Evolutionary conservation across 495 filamentous ascomycete genomes (phyloP).

Genomic region (Symbiotaphrina buchneri): DNA sequence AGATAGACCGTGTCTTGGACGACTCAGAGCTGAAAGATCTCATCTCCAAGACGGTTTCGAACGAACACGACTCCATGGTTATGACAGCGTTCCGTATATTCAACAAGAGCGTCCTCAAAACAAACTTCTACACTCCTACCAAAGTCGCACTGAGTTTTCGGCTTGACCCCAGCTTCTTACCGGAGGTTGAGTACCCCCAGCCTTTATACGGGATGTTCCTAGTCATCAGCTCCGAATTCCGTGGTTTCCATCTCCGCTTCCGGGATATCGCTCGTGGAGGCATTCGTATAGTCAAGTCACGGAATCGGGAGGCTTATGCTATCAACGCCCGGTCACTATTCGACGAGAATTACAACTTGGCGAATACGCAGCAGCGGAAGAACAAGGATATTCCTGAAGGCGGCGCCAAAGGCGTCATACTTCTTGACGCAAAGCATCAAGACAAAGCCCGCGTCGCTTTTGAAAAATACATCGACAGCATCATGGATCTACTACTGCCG

Average conservation of each 20-base stretch:
- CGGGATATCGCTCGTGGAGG: conserved; percentile 91
- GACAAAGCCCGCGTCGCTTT: conserved; percentile 81
- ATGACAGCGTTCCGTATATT: conserved; percentile 94
- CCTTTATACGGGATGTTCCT: conserved; percentile 96
- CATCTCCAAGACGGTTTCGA: conserved; percentile 60
- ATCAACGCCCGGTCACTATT: conserved; percentile 94
- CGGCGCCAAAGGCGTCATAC: conserved; percentile 91
- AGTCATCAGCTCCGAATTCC: conserved; percentile 87
- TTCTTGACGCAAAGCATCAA: conserved; percentile 82
- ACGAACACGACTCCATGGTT: conserved; percentile 96
- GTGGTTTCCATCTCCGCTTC: conserved; percentile 94
- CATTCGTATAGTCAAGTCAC: conserved; percentile 94
- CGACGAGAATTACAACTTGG: conserved; percentile 95
- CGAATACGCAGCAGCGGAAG: conserved; percentile 97
- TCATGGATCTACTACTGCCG: conserved; percentile 79
- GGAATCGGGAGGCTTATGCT: conserved; percentile 80
- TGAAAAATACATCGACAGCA: conserved; percentile 98
- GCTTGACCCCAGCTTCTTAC: conserved; percentile 72
- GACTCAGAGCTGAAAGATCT: conserved; percentile 55
- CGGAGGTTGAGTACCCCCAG: conserved; percentile 78
- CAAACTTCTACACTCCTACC: conserved; percentile 97
- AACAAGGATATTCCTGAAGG: conserved; percentile 99
- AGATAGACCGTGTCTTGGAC: conserved; percentile 54
- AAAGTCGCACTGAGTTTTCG: conserved; percentile 97
- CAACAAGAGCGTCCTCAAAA: conserved; percentile 83